Evolutionary conservation across 1,284 basidiomycete genomes (phyloP).

Genomic region (Ustilago curta): DNA sequence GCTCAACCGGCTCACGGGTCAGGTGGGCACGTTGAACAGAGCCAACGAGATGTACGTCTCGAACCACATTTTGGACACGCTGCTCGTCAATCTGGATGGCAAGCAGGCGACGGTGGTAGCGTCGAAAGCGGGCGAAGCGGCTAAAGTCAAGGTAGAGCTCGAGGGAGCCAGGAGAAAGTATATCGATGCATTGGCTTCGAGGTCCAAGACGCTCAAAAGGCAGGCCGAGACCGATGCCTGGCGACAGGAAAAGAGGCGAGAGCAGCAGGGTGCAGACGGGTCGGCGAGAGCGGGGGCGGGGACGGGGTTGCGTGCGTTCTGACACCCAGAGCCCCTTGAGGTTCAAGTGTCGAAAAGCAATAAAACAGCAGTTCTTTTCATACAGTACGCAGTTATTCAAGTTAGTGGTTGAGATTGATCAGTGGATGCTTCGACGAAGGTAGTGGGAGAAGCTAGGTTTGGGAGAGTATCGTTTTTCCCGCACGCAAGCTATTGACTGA

Average conservation of each 20-base stretch:
- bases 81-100: slow-evolving; percentile 36
- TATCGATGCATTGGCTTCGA: slow-evolving; percentile 21
- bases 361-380: too few relatives aligned
- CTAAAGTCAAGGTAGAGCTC: slow-evolving; percentile 13
- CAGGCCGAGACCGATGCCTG: slow-evolving; percentile 46
- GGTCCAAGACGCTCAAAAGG: slow-evolving; percentile 37
- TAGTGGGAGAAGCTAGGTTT: too few relatives aligned
- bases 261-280: slow-evolving; percentile 23
- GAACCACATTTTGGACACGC: slow-evolving; percentile 40
- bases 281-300: not conserved
- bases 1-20: slow-evolving; percentile 25
- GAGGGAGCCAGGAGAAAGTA: slow-evolving; percentile 37
- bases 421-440: too few relatives aligned
- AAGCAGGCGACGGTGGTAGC: slow-evolving; percentile 21
- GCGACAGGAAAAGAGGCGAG: slow-evolving; percentile 43
- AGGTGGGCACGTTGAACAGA: slow-evolving; percentile 10
- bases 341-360: too few relatives aligned
- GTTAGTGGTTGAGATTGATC: too few relatives aligned
- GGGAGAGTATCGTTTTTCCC: too few relatives aligned
- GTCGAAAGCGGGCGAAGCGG: slow-evolving; percentile 23
- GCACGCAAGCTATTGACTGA: too few relatives aligned
- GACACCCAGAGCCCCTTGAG: too few relatives aligned
- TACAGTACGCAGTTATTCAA: too few relatives aligned
- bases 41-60: slow-evolving; percentile 32
- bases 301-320: slow-evolving; percentile 30